These are phyloP conservation scores for Monsonia emarginata DNA, from an alignment of 441 rosid species.

Conservation along the genomic window DNA sequence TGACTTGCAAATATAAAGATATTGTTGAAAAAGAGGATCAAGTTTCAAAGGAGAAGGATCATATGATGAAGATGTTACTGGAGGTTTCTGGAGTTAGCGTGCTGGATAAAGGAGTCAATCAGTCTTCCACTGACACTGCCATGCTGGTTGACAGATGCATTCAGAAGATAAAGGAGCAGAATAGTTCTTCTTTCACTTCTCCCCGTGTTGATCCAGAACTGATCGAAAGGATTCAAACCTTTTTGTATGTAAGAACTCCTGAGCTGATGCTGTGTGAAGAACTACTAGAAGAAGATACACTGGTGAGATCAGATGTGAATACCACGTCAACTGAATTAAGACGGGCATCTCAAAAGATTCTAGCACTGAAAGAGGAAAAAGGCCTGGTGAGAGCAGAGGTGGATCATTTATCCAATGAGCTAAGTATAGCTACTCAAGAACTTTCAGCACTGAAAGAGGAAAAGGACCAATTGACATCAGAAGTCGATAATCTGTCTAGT, in stretches of 20 bases:
- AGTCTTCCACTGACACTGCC: slow-evolving; percentile 31
- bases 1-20: slow-evolving; percentile 33
- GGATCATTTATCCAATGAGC: background rate
- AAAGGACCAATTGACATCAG: background rate
- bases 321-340: slow-evolving; percentile 33
- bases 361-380: slow-evolving; percentile 20
- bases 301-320: slow-evolving; percentile 34
- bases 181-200: slow-evolving; percentile 25
- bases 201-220: slow-evolving; percentile 30
- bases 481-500: background rate
- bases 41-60: slow-evolving; percentile 48
- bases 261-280: slow-evolving; percentile 55
- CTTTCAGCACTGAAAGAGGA: background rate
- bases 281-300: slow-evolving; percentile 51
- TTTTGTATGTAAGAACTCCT: slow-evolving; percentile 52
- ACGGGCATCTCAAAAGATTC: slow-evolving; percentile 34
- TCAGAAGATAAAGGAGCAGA: slow-evolving; percentile 41
- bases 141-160: slow-evolving; percentile 46
- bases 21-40: slow-evolving; percentile 33
- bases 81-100: slow-evolving; percentile 45
- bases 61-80: slow-evolving; percentile 40
- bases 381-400: background rate
- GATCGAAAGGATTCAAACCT: slow-evolving; percentile 50
- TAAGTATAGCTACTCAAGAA: background rate
- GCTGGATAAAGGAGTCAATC: slow-evolving; percentile 23